These are phyloP conservation scores for Isabelozyma rhagii DNA, from an alignment of 805 yeast genomes.

Conservation along the genomic window DNA sequence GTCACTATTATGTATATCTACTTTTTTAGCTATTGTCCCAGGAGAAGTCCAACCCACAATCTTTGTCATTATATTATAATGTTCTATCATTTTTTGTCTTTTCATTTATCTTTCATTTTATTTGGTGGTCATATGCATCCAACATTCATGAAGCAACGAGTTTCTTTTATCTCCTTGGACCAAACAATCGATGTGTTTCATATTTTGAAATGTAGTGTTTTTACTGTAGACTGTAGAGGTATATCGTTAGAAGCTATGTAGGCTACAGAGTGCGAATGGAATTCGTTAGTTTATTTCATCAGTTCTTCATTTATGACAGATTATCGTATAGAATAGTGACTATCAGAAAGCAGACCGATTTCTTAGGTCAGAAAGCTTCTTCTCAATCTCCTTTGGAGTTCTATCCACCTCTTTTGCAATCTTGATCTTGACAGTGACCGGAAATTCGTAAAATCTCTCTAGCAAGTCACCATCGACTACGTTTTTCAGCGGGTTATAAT, in stretches of 20 bases:
- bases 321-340: no score
- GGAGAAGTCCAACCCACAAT: no score
- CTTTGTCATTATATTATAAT: not conserved
- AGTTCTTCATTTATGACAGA: no score
- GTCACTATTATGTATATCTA: not conserved
- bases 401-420: conserved; percentile 44
- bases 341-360: conserved; percentile 36
- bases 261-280: no score
- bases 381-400: conserved; percentile 46
- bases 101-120: not conserved
- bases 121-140: not conserved
- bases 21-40: not conserved
- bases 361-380: conserved; percentile 51
- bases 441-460: conserved; percentile 49
- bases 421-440: conserved; percentile 28
- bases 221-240: no score
- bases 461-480: conserved; percentile 88
- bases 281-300: no score
- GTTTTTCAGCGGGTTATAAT: conserved; percentile 73
- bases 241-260: no score
- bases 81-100: not conserved
- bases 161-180: not conserved
- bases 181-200: not conserved
- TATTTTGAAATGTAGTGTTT: not conserved
- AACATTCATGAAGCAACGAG: not conserved